Evolutionary conservation across 192 early-diverging fungal species (phyloP).

Genomic region (Gamsiella multidivaricata): DNA sequence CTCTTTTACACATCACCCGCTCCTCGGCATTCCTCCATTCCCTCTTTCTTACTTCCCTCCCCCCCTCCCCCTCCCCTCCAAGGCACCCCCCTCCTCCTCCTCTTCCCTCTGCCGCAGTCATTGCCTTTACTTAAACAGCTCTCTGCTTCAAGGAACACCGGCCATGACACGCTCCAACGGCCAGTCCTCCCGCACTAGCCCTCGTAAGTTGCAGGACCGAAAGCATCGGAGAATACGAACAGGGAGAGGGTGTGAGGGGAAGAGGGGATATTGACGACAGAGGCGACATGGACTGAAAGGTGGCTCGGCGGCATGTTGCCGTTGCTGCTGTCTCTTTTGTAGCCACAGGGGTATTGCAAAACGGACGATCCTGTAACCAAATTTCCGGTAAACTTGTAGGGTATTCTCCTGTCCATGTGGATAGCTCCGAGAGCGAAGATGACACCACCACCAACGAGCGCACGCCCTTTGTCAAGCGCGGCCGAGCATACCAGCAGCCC

Average conservation of each 20-base stretch:
- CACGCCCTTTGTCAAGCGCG: conserved; percentile 50
- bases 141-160: background rate
- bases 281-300: too few relatives aligned
- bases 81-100: background rate
- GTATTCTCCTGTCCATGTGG: conserved; percentile 35
- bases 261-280: too few relatives aligned
- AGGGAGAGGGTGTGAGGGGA: too few relatives aligned
- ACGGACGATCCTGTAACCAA: background rate
- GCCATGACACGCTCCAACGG: conserved; percentile 29
- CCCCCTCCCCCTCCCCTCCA: background rate
- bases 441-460: conserved; percentile 34
- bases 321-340: too few relatives aligned
- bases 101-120: background rate
- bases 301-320: too few relatives aligned
- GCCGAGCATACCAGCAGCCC: conserved; percentile 40
- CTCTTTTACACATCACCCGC: background rate
- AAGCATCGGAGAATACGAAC: too few relatives aligned
- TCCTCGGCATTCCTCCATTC: too few relatives aligned
- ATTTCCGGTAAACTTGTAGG: too few relatives aligned
- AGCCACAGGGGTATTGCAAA: background rate
- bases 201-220: conserved; percentile 34
- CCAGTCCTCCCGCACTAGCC: conserved; percentile 23
- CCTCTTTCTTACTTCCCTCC: background rate
- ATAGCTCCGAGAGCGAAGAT: conserved; percentile 39
- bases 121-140: background rate